Evolutionary conservation across 176 grass and related monocot species (phyloP), one percentile per base, ranked within the genome.

Genomic region (Eragrostis curvula): DNA sequence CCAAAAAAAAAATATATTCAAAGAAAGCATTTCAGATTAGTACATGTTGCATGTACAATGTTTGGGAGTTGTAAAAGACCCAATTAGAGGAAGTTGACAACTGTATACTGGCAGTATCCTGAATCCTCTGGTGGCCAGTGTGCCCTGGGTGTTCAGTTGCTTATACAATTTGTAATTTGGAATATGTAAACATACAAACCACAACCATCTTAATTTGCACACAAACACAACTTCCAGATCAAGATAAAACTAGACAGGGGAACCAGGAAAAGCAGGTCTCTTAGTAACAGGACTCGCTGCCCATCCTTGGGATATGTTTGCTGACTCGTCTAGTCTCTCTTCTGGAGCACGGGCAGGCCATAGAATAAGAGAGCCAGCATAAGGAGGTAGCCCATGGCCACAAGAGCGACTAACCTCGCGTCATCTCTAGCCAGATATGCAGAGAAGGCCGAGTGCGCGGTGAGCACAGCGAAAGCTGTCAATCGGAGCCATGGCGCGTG

Each of bases 351-450:
- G 50, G 52, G 71, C 28, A 43, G 71, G 12, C 70, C 71, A 32
- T 82, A 70, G 79, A 87, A 75, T 21, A 87, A 53, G 21, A 87
- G 52, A 24, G 57, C 16, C 52, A 82, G 43, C 79, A 87, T 81
- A 28, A 81, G 43, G 78, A 87, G 52, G 78, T 81, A 87, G 20
- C 78, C 85, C 11, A 87, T 51, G 59, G 24, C 41, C 3, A 81
- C 85, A 15, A 81, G 78, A 20, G 63, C 71, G 11, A 87, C 10
- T 17, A 87, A 23, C 63, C 61, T 68, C 8, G 51, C 28, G 12
- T 87, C 71, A 10, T 81, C 71, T 14, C 85, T 50, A 21, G 78
- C 70, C 18, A 81, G 78, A 20, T 81, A 87, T 3, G 61, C 70
- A 4, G 85, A 68, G 70, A 87, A 81, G 11, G 78, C 71, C 15